Base-by-base conservation (phyloP, 805 yeast genomes). In the Dipodascus albidus region DNA sequence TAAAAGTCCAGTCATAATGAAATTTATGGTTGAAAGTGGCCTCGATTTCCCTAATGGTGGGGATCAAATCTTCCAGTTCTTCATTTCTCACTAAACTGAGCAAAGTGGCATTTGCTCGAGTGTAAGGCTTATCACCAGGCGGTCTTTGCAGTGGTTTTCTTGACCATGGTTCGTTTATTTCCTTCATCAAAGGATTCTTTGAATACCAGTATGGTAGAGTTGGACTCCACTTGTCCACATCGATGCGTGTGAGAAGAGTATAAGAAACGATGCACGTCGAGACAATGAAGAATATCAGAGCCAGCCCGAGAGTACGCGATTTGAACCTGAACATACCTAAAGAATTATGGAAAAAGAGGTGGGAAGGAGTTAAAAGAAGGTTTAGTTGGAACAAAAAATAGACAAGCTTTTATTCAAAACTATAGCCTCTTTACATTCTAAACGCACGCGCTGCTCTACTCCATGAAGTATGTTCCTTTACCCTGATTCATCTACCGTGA, bases 1-100 rank as follows among this genome's bases (percentile, higher is more conserved):
- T 63, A 55, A 87, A 84, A 1, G 87, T 86, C 70, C 87, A 87
- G 0, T 96, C 95, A 64, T 87, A 87, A 50, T 77, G 75, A 66
- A 82, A 87, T 61, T 85, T 84, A 23, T 67, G 57, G 64, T 87
- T 87, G 71, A 87, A 87, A 1, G 70, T 74, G 23, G 64, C 64
- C 62, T 87, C 95, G 38, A 88, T 76, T 57, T 76, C 78, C 53
- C 63, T 64, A 56, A 88, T 79, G 1, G 95, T 77, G 9, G 60
- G 57, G 1, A 78, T 60, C 8, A 87, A 72, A 1, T 67, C 73
- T 0, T 59, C 59, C 19, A 76, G 62, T 60, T 87, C 96, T 3
- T 74, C 62, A 62, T 87, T 85, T 55, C 89, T 71, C n/a, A 83
- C 93, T 53, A 87, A 70, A 2, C 87, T 79, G 17, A 85, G 62